phyloP scores from a whole-genome alignment of 2,329 filamentous ascomycete genomes.

The Penicillium griseofulvum region DNA sequence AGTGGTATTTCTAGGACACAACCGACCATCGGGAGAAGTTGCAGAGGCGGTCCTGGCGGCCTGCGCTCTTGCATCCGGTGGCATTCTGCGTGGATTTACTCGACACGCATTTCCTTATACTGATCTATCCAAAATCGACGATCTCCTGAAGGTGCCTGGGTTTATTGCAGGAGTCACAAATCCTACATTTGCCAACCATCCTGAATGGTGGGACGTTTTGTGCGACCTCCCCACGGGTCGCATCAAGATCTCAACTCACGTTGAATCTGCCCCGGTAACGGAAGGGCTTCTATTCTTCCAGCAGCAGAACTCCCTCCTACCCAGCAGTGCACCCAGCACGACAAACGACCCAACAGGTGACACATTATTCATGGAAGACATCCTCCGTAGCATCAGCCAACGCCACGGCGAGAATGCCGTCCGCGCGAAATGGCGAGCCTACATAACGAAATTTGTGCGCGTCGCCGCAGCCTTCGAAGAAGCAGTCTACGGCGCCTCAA shows the following conservation, averaged over 20 bases:
- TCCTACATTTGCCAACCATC: conserved; percentile 89
- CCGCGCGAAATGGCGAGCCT: conserved; percentile 87
- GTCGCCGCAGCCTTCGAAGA: conserved; percentile 94
- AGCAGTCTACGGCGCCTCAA: conserved; percentile 87
- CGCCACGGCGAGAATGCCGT: conserved; percentile 88
- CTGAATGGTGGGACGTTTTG: conserved; percentile 96
- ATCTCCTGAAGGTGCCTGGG: conserved; percentile 89
- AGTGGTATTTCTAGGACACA: conserved; percentile 92
- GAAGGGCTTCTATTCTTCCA: conserved; percentile 88
- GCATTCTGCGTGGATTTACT: conserved; percentile 88
- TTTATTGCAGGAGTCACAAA: conserved; percentile 99
- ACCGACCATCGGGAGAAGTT: conserved; percentile 90
- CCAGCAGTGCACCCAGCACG: conserved; percentile 25
- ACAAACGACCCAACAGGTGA: conserved; percentile 76
- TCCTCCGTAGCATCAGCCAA: conserved; percentile 77
- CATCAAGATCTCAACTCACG: conserved; percentile 88
- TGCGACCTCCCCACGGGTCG: conserved; percentile 89
- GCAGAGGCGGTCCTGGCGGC: conserved; percentile 98
- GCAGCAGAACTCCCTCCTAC: conserved; percentile 55
- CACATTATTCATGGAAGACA: conserved; percentile 80
- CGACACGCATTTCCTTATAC: conserved; percentile 97
- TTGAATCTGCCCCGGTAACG: conserved; percentile 75
- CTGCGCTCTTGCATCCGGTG: conserved; percentile 88
- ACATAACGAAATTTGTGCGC: conserved; percentile 90
- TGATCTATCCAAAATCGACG: conserved; percentile 95